These are phyloP conservation scores for Tetrapisispora nanseiensis DNA, from an alignment of 805 yeast species.

Conservation along the genomic window DNA sequence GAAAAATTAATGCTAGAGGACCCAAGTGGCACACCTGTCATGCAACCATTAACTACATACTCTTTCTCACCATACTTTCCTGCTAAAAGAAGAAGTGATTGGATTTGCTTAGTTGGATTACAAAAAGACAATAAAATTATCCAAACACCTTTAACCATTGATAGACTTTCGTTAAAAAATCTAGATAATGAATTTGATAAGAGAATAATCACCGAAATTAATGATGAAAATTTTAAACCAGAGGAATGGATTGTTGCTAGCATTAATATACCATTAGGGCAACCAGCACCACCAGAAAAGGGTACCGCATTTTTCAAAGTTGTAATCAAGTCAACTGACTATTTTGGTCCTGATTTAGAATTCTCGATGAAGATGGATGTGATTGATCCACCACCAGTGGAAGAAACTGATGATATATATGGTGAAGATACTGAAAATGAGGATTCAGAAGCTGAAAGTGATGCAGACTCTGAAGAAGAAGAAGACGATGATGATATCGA, in stretches of 20 bases:
- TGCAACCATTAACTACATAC: slow-evolving; percentile 62
- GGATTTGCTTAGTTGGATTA: slow-evolving; percentile 59
- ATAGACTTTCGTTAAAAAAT: slow-evolving; percentile 23
- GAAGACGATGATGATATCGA: slow-evolving; percentile 40
- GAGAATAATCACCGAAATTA: slow-evolving; percentile 18
- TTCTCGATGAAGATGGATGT: slow-evolving; percentile 66
- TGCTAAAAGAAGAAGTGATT: slow-evolving; percentile 35
- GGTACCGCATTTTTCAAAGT: slow-evolving; percentile 66
- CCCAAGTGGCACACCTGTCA: slow-evolving; percentile 55
- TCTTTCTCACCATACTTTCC: slow-evolving; percentile 76
- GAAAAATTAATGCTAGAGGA: slow-evolving; percentile 58
- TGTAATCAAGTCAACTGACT: slow-evolving; percentile 59
- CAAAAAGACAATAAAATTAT: slow-evolving; percentile 76
- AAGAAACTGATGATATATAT: slow-evolving; percentile 37
- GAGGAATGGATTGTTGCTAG: slow-evolving; percentile 48
- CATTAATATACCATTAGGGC: slow-evolving; percentile 60
- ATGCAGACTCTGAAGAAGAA: slow-evolving; percentile 56
- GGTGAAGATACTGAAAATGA: slow-evolving; percentile 60
- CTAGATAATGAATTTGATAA: slow-evolving; percentile 24
- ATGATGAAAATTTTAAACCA: slow-evolving; percentile 29
- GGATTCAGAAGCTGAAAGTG: slow-evolving; percentile 37
- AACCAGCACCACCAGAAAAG: slow-evolving; percentile 66
- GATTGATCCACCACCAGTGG: slow-evolving; percentile 38
- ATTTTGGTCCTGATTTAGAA: slow-evolving; percentile 74
- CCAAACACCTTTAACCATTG: slow-evolving; percentile 43